Percentiles rank a stretch among this genome's conserved stretches.
These are phyloP conservation scores for Kwoniella shivajii DNA, from an alignment of 1,284 basidiomycete genomes.

Conservation along the genomic window DNA sequence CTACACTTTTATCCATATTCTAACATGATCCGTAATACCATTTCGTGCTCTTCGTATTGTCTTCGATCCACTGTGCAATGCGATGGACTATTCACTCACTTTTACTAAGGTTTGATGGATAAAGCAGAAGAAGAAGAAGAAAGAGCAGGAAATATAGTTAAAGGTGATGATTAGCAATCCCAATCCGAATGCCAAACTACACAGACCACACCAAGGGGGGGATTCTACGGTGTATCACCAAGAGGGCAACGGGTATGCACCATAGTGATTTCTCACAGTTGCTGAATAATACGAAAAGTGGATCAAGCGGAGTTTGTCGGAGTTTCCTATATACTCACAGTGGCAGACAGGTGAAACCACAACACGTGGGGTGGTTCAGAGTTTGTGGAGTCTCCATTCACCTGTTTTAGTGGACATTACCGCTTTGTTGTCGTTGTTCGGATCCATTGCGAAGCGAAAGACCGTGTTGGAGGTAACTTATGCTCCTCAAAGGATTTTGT, in stretches of 20 bases:
- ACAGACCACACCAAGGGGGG: too few species aligned
- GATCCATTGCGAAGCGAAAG: too few species aligned
- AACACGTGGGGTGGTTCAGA: too few species aligned
- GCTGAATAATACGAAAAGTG: constrained; percentile 7
- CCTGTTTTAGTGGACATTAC: not conserved
- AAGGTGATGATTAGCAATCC: constrained; percentile 2
- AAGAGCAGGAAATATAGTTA: not conserved
- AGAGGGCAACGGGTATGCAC: not conserved
- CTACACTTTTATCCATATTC: too few species aligned
- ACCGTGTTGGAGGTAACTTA: not conserved
- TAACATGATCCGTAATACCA: too few species aligned
- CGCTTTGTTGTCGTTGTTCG: too few species aligned
- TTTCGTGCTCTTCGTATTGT: not conserved
- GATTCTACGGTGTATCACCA: not conserved
- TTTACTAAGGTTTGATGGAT: constrained; percentile 7
- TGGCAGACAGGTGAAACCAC: not conserved
- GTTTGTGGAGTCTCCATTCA: constrained; percentile 3
- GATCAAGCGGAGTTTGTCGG: constrained; percentile 27
- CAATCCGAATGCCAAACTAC: not conserved
- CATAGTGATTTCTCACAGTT: not conserved
- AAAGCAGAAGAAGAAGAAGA: constrained; percentile 4
- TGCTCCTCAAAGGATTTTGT: too few species aligned
- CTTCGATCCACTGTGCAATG: not conserved
- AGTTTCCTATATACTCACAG: not conserved
- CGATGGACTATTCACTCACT: constrained; percentile 11